Percentiles rank a stretch among this genome's conserved stretches.
Evolutionary conservation across 1,284 basidiomycete genomes (phyloP).

Genomic region (Phlebopus sp.): DNA sequence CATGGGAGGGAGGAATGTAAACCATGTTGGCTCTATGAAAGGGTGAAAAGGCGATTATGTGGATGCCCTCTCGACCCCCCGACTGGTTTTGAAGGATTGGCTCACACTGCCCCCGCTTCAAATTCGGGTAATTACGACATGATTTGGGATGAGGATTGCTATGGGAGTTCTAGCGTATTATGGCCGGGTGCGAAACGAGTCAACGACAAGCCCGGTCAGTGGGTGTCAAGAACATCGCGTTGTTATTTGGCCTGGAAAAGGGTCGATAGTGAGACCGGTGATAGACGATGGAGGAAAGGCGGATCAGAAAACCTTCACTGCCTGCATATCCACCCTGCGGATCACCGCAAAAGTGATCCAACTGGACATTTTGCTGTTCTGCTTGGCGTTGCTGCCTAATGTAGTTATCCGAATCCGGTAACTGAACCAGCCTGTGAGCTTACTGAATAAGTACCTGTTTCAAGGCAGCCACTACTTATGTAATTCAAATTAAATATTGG

Average conservation of each 20-base stretch:
- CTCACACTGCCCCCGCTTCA: slow-evolving; percentile 4
- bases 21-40: slow-evolving; percentile 20
- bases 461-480: too few relatives aligned
- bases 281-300: slow-evolving; percentile 3
- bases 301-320: slow-evolving; percentile 3
- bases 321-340: slow-evolving; percentile 5
- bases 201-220: neutral
- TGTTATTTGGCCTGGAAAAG: neutral
- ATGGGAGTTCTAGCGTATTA: neutral
- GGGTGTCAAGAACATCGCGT: neutral
- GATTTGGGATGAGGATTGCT: neutral
- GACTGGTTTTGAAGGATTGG: slow-evolving; percentile 15
- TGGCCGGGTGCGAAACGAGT: neutral
- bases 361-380: neutral
- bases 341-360: slow-evolving; percentile 6
- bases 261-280: neutral
- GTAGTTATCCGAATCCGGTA: slow-evolving; percentile 4
- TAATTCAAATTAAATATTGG: too few relatives aligned
- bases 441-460: too few relatives aligned
- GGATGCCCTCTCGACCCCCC: neutral
- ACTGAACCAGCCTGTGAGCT: slow-evolving; percentile 22
- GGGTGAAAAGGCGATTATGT: neutral
- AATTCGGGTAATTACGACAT: slow-evolving; percentile 8
- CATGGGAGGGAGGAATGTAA: slow-evolving; percentile 16
- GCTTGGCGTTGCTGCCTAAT: neutral